Evolutionary conservation across 352 stramenopile genomes (phyloP).

Genomic region (Globisporangium spiculum): DNA sequence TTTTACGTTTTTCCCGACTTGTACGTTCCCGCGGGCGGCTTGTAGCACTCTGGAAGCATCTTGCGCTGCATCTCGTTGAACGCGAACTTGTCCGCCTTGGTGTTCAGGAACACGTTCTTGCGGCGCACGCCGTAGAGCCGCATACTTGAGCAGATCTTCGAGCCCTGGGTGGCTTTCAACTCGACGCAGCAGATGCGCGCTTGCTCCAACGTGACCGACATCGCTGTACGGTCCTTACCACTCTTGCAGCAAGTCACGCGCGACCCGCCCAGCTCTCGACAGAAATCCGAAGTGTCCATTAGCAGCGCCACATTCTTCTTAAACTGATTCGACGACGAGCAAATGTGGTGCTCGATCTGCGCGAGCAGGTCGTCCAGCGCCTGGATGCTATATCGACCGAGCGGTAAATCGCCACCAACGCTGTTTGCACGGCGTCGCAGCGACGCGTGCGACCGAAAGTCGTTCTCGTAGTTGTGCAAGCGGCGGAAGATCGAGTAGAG

Average conservation of each 20-base stretch:
- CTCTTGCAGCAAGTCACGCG: conserved; percentile 97
- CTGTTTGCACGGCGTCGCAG: conserved; percentile 17
- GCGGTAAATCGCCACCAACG: conserved; percentile 10
- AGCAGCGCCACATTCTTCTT: conserved; percentile 82
- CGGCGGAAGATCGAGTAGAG: conserved; percentile 57
- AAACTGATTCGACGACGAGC: conserved; percentile 58
- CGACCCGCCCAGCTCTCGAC: conserved; percentile 83
- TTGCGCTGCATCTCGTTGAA: conserved; percentile 88
- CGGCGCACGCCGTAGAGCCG: conserved; percentile 69
- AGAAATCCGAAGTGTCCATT: conserved; percentile 84
- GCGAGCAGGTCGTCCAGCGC: conserved; percentile 61
- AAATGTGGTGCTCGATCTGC: conserved; percentile 76
- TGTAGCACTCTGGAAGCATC: conserved; percentile 84
- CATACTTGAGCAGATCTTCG: conserved; percentile 69
- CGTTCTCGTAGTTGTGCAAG: conserved; percentile 36
- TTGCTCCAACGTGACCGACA: conserved; percentile 96
- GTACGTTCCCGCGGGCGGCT: conserved; percentile 77
- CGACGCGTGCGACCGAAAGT: conserved; percentile 7
- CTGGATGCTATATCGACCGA: conserved; percentile 36
- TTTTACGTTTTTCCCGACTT: conserved; percentile 75
- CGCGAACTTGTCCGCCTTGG: conserved; percentile 80
- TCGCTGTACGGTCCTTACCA: conserved; percentile 96
- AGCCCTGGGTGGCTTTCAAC: conserved; percentile 51
- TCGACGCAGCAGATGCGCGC: conserved; percentile 56
- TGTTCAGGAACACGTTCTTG: conserved; percentile 84